phyloP scores from a whole-genome alignment of 441 rosid species.

The Sinapis alba region DNA sequence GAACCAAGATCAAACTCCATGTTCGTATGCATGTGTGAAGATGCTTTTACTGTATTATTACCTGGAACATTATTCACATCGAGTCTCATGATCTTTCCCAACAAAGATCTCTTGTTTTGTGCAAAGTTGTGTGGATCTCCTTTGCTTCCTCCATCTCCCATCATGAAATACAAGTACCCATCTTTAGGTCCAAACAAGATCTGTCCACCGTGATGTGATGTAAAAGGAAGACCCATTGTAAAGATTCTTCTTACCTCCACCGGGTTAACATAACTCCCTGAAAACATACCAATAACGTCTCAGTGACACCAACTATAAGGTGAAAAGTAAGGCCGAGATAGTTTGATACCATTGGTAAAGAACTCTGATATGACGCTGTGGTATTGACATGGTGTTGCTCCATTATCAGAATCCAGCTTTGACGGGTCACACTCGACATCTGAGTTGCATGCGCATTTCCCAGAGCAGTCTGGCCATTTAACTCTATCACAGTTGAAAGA shows the following conservation, averaged over 20 bases:
- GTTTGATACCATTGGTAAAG: slow-evolving; percentile 44
- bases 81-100: slow-evolving; percentile 66
- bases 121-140: slow-evolving; percentile 61
- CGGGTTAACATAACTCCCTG: slow-evolving; percentile 75
- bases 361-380: slow-evolving; percentile 58
- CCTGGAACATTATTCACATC: slow-evolving; percentile 56
- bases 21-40: slow-evolving; percentile 3
- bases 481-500: slow-evolving; percentile 57
- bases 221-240: slow-evolving; percentile 63
- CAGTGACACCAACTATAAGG: neutral
- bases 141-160: slow-evolving; percentile 54
- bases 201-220: slow-evolving; percentile 55
- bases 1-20: neutral
- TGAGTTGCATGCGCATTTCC: slow-evolving; percentile 62
- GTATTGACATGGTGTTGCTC: slow-evolving; percentile 50
- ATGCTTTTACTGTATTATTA: slow-evolving; percentile 32
- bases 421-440: slow-evolving; percentile 56
- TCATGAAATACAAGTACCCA: slow-evolving; percentile 65
- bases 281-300: slow-evolving; percentile 30
- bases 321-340: slow-evolving; percentile 39
- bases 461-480: slow-evolving; percentile 47
- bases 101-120: slow-evolving; percentile 60
- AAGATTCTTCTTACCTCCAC: slow-evolving; percentile 60
- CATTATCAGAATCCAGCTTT: slow-evolving; percentile 39
- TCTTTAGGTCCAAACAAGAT: slow-evolving; percentile 64